Percentiles rank a stretch among this genome's conserved stretches.
Conservation (phyloP, 768 basidiomycete genomes). For the Xerocomellus amylosporus region DNA sequence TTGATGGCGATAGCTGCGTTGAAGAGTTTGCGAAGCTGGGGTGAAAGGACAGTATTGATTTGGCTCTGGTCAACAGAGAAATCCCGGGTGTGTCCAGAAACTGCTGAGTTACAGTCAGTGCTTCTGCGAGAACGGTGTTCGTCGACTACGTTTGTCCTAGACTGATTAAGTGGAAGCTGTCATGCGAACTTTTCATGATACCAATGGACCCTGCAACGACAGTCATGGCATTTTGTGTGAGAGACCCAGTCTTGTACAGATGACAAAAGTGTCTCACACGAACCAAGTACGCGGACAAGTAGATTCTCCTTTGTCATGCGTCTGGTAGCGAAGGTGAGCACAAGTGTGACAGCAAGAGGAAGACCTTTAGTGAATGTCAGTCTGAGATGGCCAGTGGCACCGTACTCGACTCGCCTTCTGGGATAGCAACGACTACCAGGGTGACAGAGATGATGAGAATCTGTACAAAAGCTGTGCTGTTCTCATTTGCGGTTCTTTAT, state of each 20-base stretch:
- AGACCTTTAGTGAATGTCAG: slow-evolving; percentile 51
- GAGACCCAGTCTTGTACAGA: slow-evolving; percentile 89
- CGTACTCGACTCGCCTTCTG: slow-evolving; percentile 53
- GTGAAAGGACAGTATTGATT: slow-evolving; percentile 62
- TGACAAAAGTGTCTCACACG: slow-evolving; percentile 96
- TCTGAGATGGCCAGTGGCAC: neutral
- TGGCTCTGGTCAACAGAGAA: slow-evolving; percentile 82
- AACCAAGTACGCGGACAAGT: slow-evolving; percentile 91
- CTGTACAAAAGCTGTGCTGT: slow-evolving; percentile 82
- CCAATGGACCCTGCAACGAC: slow-evolving; percentile 96
- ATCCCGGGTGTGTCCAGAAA: slow-evolving; percentile 54
- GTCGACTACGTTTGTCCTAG: slow-evolving; percentile 70
- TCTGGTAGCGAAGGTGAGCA: slow-evolving; percentile 94
- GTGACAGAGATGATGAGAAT: slow-evolving; percentile 95
- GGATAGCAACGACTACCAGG: slow-evolving; percentile 80
- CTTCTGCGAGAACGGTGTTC: slow-evolving; percentile 33
- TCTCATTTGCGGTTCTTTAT: slow-evolving; percentile 65
- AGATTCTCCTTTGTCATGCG: slow-evolving; percentile 97
- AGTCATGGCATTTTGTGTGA: slow-evolving; percentile 93
- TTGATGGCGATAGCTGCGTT: slow-evolving; percentile 89
- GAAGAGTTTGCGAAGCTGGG: slow-evolving; percentile 60
- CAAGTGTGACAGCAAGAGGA: slow-evolving; percentile 93
- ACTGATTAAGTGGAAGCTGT: slow-evolving; percentile 64
- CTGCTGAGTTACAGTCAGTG: slow-evolving; percentile 30
- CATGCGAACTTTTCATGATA: slow-evolving; percentile 93